Conservation (phyloP, 345 rosid species). For the Raphanus raphanistrum region DNA sequence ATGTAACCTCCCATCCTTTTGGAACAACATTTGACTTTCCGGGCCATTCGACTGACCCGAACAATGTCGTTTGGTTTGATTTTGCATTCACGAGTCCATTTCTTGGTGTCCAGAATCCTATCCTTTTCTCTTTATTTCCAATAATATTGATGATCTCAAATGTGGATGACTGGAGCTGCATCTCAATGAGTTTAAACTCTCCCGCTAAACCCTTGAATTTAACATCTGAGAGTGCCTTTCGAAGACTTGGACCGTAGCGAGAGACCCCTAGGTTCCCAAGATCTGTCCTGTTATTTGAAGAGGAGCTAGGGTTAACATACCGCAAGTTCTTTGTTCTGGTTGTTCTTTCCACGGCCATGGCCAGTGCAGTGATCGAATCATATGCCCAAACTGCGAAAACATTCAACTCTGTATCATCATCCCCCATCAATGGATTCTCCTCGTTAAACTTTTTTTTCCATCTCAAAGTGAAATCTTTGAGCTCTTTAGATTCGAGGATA, state of each 20-base stretch:
- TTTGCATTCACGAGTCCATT: conserved; percentile 22
- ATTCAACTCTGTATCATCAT: neutral
- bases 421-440: neutral
- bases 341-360: conserved; percentile 40
- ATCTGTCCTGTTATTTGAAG: conserved; percentile 9
- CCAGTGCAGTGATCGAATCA: conserved; percentile 46
- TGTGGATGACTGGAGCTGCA: conserved; percentile 39
- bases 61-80: neutral
- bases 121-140: conserved; percentile 23
- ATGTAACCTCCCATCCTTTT: conserved; percentile 41
- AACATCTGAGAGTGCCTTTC: conserved; percentile 25
- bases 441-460: conserved; percentile 18
- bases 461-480: conserved; percentile 24
- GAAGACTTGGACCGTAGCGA: conserved; percentile 37
- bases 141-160: conserved; percentile 50
- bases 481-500: conserved; percentile 23
- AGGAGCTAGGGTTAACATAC: neutral
- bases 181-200: conserved; percentile 35
- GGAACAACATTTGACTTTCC: conserved; percentile 42
- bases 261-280: conserved; percentile 15
- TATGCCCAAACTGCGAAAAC: conserved; percentile 40
- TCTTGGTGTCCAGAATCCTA: conserved; percentile 48
- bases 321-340: neutral
- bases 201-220: conserved; percentile 45
- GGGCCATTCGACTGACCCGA: conserved; percentile 45